Evolutionary conservation across 176 grass and related monocot genomes (phyloP), one percentile per base, ranked within the genome.

Genomic region (Musa troglodytarum): DNA sequence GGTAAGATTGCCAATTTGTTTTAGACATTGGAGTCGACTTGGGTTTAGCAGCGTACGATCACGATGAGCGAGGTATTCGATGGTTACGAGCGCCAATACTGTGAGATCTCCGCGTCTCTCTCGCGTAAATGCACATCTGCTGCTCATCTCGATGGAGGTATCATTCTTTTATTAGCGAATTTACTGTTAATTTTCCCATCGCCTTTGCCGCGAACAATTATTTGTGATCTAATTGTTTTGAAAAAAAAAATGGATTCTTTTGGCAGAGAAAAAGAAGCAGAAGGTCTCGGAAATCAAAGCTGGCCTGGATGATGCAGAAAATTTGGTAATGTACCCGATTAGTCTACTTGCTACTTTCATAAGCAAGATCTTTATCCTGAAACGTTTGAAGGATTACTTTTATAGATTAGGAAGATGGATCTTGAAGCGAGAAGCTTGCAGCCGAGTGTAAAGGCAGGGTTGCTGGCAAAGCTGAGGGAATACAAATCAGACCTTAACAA

Each of bases 31-130:
- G 57, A 19, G 8, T 61, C 15, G 19, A 4, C 17, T 61, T 61
- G 16, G 13, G 57, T n/a, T 61, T 65, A 28, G 21, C 21, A 24
- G 63, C 22, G 63, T 3, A 28, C 10, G 22, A 25, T 65, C 63
- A 65, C 10, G 78, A 96, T 96, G 86, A 96, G 92, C 70, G 92
- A 96, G 82, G 92, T 96, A 49, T 89, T 96, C 58, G 89, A 96
- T 81, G 86, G 92, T 65, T 96, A 96, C 84, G 89, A 96, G 84
- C 82, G 92, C 56, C 89, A 96, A 82, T 92, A 89, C 89, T 89
- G 88, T 71, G 92, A 96, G 92, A 86, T 83, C 21, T 85, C 88
- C 24, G 89, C 86, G 51, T 89, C 89, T 26, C 92, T 96, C 50
- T 92, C 82, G 50, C 82, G 83, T 80, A 92, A 96, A 79, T 92